Evolutionary conservation across 2,329 filamentous ascomycete species (phyloP).

Genomic region (Emericellopsis atlantica): DNA sequence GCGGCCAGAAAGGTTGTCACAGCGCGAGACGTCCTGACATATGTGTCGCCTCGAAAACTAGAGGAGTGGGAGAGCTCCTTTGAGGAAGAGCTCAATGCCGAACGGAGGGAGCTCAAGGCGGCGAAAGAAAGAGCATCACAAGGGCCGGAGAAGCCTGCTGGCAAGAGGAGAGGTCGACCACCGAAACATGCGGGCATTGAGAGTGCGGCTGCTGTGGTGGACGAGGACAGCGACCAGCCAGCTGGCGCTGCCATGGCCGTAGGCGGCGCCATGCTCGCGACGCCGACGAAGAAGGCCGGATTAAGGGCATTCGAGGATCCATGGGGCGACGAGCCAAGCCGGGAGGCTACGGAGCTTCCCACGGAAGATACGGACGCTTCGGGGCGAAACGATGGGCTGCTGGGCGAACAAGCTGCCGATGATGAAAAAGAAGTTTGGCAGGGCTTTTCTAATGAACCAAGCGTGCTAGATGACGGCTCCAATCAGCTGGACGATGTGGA

Average conservation of each 20-base stretch:
- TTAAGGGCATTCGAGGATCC: not conserved
- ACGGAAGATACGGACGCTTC: too few species aligned
- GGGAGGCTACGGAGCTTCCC: too few species aligned
- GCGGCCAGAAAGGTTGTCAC: conserved; percentile 32
- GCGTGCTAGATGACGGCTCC: too few species aligned
- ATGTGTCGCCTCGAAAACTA: conserved; percentile 41
- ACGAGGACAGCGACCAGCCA: conserved; percentile 8
- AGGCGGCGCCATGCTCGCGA: conserved; percentile 18
- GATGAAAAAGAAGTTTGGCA: too few species aligned
- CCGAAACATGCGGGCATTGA: conserved; percentile 8
- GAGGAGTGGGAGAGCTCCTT: conserved; percentile 43
- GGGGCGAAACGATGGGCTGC: too few species aligned
- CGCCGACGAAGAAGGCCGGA: conserved; percentile 7
- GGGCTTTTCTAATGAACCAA: too few species aligned
- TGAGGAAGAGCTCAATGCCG: conserved; percentile 27
- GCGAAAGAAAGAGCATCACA: not conserved
- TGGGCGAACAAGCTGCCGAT: too few species aligned
- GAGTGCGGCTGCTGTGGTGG: conserved; percentile 14
- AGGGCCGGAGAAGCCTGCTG: not conserved
- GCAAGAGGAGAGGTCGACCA: conserved; percentile 7
- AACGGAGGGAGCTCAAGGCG: conserved; percentile 11
- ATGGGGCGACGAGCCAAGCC: not conserved
- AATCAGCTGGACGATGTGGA: not conserved
- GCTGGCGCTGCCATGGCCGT: conserved; percentile 6
- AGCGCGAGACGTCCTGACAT: conserved; percentile 37